Conservation (phyloP, 352 stramenopile species). For the Phytophthora hibernalis region DNA sequence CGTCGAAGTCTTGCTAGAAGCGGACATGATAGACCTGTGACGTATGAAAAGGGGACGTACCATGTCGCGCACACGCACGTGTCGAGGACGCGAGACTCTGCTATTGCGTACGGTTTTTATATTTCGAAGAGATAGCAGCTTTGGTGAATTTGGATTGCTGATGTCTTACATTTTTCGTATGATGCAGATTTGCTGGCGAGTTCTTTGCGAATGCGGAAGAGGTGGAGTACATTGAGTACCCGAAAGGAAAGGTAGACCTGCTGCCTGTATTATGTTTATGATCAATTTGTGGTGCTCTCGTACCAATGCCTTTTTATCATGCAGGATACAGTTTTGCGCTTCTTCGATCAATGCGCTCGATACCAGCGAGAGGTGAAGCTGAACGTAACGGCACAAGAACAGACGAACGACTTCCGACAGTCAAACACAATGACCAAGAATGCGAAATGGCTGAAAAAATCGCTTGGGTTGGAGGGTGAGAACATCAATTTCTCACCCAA, state of each 20-base stretch:
- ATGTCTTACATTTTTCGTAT: neutral
- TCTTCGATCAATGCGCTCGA: slow-evolving; percentile 65
- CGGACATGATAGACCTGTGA: slow-evolving; percentile 26
- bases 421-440: slow-evolving; percentile 29
- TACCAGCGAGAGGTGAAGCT: slow-evolving; percentile 60
- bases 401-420: slow-evolving; percentile 44
- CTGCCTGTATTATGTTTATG: neutral
- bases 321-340: slow-evolving; percentile 59
- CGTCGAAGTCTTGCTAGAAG: slow-evolving; percentile 30
- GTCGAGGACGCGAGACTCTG: slow-evolving; percentile 62
- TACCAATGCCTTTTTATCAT: neutral
- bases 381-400: slow-evolving; percentile 40
- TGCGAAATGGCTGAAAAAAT: slow-evolving; percentile 24
- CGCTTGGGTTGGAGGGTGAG: slow-evolving; percentile 27
- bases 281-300: neutral
- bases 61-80: slow-evolving; percentile 61
- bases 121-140: neutral
- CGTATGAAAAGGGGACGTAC: slow-evolving; percentile 50
- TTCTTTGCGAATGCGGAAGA: slow-evolving; percentile 62
- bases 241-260: slow-evolving; percentile 48
- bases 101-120: slow-evolving; percentile 46
- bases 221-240: slow-evolving; percentile 54
- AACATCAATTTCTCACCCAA: slow-evolving; percentile 38
- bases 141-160: neutral
- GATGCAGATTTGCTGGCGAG: slow-evolving; percentile 47